Base-by-base conservation (phyloP, 495 filamentous ascomycete genomes). In the Oleoguttula mirabilis region DNA sequence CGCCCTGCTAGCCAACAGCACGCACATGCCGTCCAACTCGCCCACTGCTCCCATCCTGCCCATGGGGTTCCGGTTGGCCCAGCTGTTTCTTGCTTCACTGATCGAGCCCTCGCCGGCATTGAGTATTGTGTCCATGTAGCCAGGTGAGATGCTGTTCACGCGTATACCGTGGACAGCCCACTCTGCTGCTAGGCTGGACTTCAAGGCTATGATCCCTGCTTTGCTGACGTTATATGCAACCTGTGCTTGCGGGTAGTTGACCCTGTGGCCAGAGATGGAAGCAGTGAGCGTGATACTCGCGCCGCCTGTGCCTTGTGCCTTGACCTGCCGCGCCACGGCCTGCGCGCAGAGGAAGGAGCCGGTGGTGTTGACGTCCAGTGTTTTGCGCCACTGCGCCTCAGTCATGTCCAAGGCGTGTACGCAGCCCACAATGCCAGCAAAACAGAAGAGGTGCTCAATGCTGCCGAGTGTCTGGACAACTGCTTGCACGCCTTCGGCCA, bases 81-180 rank as follows among this genome's bases (percentile, higher is more conserved):
- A 84, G 3, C 70, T 65, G 35, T 55, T 60, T 47, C 69, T 64
- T 27, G 66, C 71, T 14, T 66, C 66, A 4, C 65, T 67, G 33
- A 84, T 50, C 4, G 33, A 32, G 1, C 70, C 71, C 0, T 70
- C 67, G 0, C 79, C 79, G 43, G 76, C 77, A 52, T 84, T 86
- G 40, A 85, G 54, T n/a, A 84, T 72, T 0, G 82, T 88, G 52
- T 85, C 76, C 78, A 85, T 87, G 54, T 87, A 86, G 3, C 82
- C 81, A 0, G 83, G 82, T 19, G 66, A 73, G 11, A 88, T 66
- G 20, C 66, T 73, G 46, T 87, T 88, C 2, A 80, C 75, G 12
- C 79, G 59, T 37, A 88, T 83, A 2, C 75, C 73, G 49, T 71
- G 63, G 0, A 61, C 52, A 6, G 71, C 68, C 75, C 79, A 84